Percentiles rank a stretch among this genome's conserved stretches.
Conservation (phyloP, 2,329 filamentous ascomycete genomes). For the Fusarium xylarioides region DNA sequence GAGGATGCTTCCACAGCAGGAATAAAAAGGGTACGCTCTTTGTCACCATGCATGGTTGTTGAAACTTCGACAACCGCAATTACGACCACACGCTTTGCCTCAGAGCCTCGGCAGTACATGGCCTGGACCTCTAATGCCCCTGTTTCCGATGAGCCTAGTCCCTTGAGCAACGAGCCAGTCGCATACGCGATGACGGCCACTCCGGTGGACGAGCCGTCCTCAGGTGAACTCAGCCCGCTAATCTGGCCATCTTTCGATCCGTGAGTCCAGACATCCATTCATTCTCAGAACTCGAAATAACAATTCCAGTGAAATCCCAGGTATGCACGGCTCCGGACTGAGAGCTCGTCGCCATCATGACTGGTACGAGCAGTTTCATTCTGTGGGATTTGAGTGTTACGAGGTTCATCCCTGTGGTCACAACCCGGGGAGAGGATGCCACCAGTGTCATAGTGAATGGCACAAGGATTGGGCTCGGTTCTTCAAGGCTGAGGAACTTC, state of each 20-base stretch:
- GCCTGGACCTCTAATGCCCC: not conserved
- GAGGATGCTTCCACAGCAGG: not conserved
- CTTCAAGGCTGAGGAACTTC: constrained; percentile 23
- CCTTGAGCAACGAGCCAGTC: not conserved
- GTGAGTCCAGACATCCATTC: not conserved
- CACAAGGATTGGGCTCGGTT: constrained; percentile 26
- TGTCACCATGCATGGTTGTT: not conserved
- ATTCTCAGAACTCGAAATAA: not conserved
- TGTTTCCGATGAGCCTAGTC: not conserved
- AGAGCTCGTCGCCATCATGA: constrained; percentile 23
- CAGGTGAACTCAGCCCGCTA: not conserved
- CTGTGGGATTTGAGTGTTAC: constrained; percentile 24
- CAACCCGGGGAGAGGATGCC: constrained; percentile 18
- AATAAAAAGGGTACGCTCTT: constrained; percentile 2
- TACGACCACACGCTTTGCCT: not conserved
- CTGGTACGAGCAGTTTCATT: constrained; percentile 39
- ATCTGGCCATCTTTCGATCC: not conserved
- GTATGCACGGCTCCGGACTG: constrained; percentile 18
- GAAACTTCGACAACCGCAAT: not conserved
- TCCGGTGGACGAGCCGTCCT: not conserved
- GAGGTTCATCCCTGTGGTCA: constrained; percentile 30
- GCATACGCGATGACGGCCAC: not conserved
- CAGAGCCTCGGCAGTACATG: not conserved
- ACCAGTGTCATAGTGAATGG: constrained; percentile 35
- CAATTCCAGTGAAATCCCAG: constrained; percentile 28